These are phyloP conservation scores for Coemansia sp. DNA, from an alignment of 192 early-diverging fungal species.

Conservation along the genomic window DNA sequence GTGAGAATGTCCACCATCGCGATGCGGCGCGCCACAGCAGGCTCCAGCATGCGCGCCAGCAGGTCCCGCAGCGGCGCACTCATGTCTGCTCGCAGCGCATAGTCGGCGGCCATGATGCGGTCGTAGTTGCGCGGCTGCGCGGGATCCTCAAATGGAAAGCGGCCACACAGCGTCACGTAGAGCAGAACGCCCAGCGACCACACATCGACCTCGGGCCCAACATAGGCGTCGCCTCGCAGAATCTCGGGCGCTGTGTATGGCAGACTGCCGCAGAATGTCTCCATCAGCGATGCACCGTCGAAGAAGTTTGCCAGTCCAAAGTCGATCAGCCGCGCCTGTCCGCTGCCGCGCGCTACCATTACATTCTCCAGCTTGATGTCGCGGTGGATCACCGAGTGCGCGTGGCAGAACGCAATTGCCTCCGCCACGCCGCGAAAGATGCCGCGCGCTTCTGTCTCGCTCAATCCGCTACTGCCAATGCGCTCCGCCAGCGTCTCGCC, in stretches of 20 bases:
- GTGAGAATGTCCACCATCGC: slow-evolving; percentile 26
- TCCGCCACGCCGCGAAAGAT: slow-evolving; percentile 47
- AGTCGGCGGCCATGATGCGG: slow-evolving; percentile 59
- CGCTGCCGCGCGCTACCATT: slow-evolving; percentile 60
- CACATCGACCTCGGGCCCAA: slow-evolving; percentile 92
- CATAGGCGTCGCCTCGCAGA: slow-evolving; percentile 84
- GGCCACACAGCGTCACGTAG: slow-evolving; percentile 80
- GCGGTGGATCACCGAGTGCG: slow-evolving; percentile 74
- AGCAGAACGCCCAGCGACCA: slow-evolving; percentile 94
- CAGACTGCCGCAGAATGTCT: slow-evolving; percentile 91
- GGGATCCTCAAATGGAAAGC: slow-evolving; percentile 63
- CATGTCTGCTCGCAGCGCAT: slow-evolving; percentile 43
- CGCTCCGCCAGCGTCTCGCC: slow-evolving; percentile 53
- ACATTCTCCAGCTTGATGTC: slow-evolving; percentile 93
- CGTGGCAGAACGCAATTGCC: slow-evolving; percentile 60
- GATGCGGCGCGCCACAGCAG: slow-evolving; percentile 35
- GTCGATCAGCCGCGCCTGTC: slow-evolving; percentile 82
- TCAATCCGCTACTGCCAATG: slow-evolving; percentile 36
- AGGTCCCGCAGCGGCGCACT: slow-evolving; percentile 44
- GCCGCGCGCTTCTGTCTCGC: slow-evolving; percentile 33
- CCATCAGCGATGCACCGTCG: slow-evolving; percentile 63
- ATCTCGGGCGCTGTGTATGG: slow-evolving; percentile 92
- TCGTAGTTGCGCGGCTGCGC: slow-evolving; percentile 55
- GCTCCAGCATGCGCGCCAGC: slow-evolving; percentile 53
- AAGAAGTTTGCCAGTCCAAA: slow-evolving; percentile 90